phyloP scores from a whole-genome alignment of 306 rosid genomes.

The Pueraria montana region DNA sequence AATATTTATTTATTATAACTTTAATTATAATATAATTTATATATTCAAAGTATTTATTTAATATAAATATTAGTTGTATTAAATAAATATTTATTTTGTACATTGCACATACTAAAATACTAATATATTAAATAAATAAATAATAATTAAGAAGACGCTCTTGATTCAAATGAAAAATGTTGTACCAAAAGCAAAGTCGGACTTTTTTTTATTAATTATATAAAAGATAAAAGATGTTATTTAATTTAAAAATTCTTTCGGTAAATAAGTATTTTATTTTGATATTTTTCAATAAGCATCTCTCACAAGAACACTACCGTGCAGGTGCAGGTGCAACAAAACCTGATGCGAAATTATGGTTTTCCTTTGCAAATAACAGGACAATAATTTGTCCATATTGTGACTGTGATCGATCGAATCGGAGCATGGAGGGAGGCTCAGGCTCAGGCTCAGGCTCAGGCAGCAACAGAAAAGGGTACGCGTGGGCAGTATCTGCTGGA shows the following conservation, averaged over 20 bases:
- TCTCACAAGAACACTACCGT: not conserved
- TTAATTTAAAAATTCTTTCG: no score
- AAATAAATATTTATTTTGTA: no score
- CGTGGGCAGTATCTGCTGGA: constrained; percentile 55
- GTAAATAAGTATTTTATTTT: no score
- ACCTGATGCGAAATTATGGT: not conserved
- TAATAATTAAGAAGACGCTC: not conserved
- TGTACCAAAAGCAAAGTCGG: no score
- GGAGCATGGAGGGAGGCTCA: constrained; percentile 34
- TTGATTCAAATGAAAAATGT: no score
- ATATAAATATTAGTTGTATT: no score
- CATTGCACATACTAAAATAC: not conserved
- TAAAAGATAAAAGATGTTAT: no score
- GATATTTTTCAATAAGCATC: not conserved
- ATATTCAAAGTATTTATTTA: no score
- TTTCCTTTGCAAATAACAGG: not conserved
- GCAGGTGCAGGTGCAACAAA: not conserved
- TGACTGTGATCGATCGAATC: not conserved
- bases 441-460: not conserved
- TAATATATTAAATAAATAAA: not conserved
- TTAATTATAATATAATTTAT: no score
- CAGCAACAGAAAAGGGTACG: constrained; percentile 29
- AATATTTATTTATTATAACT: no score
- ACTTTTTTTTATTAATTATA: not conserved
- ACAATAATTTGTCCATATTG: not conserved